Percentiles rank a stretch among this genome's conserved stretches.
Evolutionary conservation across 805 yeast species (phyloP).

Genomic region (Sungouiozyma ichnusensis): DNA sequence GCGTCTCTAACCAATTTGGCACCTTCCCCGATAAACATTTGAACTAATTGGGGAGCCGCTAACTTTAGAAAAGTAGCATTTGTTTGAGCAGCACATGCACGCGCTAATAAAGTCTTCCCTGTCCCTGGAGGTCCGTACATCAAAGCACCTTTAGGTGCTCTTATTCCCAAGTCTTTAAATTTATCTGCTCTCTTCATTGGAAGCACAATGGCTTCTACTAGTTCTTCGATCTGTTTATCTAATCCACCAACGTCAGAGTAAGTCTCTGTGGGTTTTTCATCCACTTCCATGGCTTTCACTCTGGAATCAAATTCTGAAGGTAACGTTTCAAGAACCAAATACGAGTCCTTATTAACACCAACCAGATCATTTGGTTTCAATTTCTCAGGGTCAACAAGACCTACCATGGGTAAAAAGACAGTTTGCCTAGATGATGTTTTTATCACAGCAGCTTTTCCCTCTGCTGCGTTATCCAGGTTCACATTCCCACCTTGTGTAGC

Average conservation of each 20-base stretch:
- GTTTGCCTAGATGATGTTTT: slow-evolving; percentile 97
- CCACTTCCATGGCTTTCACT: slow-evolving; percentile 99
- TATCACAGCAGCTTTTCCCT: slow-evolving; percentile 95
- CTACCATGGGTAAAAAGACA: slow-evolving; percentile 89
- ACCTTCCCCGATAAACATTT: slow-evolving; percentile 98
- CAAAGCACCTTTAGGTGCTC: slow-evolving; percentile 95
- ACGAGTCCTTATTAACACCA: slow-evolving; percentile 96
- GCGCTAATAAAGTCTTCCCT: slow-evolving; percentile 91
- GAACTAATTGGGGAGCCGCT: slow-evolving; percentile 97
- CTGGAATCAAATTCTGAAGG: slow-evolving; percentile 97
- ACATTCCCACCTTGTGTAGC: slow-evolving; percentile 89
- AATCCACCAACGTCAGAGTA: slow-evolving; percentile 97
- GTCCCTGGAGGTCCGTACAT: slow-evolving; percentile 99
- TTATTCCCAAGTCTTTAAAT: slow-evolving; percentile 86
- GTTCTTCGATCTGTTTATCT: slow-evolving; percentile 95
- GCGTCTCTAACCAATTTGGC: slow-evolving; percentile 97
- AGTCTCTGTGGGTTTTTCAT: slow-evolving; percentile 95
- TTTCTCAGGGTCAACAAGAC: slow-evolving; percentile 83
- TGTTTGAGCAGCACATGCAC: slow-evolving; percentile 98
- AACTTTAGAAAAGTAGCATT: slow-evolving; percentile 92
- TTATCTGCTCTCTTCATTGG: slow-evolving; percentile 98
- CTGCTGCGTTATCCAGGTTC: slow-evolving; percentile 81
- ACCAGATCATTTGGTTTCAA: slow-evolving; percentile 95
- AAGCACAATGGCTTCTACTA: slow-evolving; percentile 94
- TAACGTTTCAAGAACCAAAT: slow-evolving; percentile 80